Percentiles rank a stretch among this genome's conserved stretches.
phyloP scores from a whole-genome alignment of 2,329 filamentous ascomycete genomes.

The Dryadomyces quercivorus region DNA sequence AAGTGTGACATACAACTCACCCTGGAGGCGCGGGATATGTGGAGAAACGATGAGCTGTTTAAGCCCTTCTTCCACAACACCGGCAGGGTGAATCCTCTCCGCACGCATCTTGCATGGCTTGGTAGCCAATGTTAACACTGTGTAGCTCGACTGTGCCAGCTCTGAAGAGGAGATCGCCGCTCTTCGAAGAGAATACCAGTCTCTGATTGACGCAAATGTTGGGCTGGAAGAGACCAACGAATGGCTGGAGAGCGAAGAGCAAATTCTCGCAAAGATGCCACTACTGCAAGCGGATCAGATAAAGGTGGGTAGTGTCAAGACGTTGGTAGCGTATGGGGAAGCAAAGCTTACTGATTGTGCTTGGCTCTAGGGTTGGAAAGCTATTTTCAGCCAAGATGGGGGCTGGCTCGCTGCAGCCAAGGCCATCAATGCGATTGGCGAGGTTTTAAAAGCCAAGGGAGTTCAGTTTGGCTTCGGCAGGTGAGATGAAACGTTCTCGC shows the following conservation, averaged over 20 bases:
- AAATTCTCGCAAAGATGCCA: slow-evolving; percentile 27
- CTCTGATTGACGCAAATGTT: slow-evolving; percentile 25
- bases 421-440: slow-evolving; percentile 26
- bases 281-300: slow-evolving; percentile 22
- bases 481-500: not conserved
- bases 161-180: slow-evolving; percentile 19
- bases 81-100: not conserved
- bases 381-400: slow-evolving; percentile 27
- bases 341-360: slow-evolving; percentile 19
- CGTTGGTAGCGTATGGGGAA: not conserved
- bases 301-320: not conserved
- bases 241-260: slow-evolving; percentile 31
- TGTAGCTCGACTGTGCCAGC: slow-evolving; percentile 7
- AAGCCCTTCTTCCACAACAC: slow-evolving; percentile 33
- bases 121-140: not conserved
- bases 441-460: slow-evolving; percentile 16
- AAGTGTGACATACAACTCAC: slow-evolving; percentile 20
- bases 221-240: slow-evolving; percentile 25
- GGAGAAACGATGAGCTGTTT: slow-evolving; percentile 30
- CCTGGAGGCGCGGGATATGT: slow-evolving; percentile 23
- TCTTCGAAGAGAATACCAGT: slow-evolving; percentile 23
- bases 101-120: not conserved
- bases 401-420: slow-evolving; percentile 26
- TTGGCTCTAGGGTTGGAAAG: slow-evolving; percentile 32
- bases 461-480: slow-evolving; percentile 3